Evolutionary conservation across 108 stramenopile genomes (phyloP), one percentile per base, ranked within the genome.

Genomic region (Skeletonema marinoi): DNA sequence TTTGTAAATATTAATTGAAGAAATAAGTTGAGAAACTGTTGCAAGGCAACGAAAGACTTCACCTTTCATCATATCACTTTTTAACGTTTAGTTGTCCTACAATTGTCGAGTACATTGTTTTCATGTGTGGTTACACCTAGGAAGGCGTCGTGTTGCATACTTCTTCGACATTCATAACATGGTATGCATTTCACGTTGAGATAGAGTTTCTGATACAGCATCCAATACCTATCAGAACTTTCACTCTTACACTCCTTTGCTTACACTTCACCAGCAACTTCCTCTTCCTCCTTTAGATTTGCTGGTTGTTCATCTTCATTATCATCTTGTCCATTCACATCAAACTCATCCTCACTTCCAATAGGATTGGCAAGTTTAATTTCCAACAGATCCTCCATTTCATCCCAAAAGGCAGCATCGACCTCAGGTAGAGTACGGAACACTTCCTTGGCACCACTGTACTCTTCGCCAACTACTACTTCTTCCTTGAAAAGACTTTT

Each of bases 351-450:
- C 25, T 56, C 54, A 25, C 54, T 29, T n/a, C 33, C 2, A 5
- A 75, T 44, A 41, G 65, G 65, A 32, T 67, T 67, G 1, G 74
- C 65, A 11, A 10, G 66, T 38, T 67, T 75, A 25, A 75, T 36
- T 12, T 48, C 51, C 19, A 75, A 59, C 38, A 75, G 29, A 7
- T 67, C 74, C 29, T 75, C 66, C 74, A 75, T 75, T 9, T 66
- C 74, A 42, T 36, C 35, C 74, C 66, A 68, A 54, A 75, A 75
- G 60, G 21, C 29, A 54, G 51, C 17, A 48, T 33, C 35, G 13
- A 65, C 51, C 21, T 35, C 74, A 19, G 6, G 66, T 32, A 29
- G 10, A 5, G 12, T 44, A 39, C 75, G 67, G 48, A 76, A 78
- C 35, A 65, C 35, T 10, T 56, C 54, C 25, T 56, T 16, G 38